A percentile compares a stretch with the other conserved stretches of the same genome.
These are phyloP conservation scores for Purpureocillium takamizusanense DNA, from an alignment of 2,329 filamentous ascomycete genomes.

Conservation along the genomic window DNA sequence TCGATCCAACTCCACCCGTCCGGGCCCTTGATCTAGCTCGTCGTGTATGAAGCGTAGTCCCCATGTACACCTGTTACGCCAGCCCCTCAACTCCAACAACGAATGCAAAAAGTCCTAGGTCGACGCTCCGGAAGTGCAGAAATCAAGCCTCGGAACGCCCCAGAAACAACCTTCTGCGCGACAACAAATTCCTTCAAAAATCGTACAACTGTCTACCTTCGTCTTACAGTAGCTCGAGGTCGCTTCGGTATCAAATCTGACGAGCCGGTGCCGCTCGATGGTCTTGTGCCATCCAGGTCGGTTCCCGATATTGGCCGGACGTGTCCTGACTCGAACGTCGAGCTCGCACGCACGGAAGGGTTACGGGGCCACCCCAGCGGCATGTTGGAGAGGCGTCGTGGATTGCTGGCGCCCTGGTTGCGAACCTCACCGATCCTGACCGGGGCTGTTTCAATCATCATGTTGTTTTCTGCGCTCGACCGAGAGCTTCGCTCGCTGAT, in stretches of 20 bases:
- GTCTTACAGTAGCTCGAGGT: too few relatives aligned
- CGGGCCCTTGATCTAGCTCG: neutral
- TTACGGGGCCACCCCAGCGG: constrained; percentile 28
- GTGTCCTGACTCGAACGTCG: constrained; percentile 4
- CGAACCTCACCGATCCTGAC: constrained; percentile 12
- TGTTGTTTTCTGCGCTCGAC: constrained; percentile 11
- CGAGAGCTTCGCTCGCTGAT: constrained; percentile 12
- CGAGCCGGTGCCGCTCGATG: neutral
- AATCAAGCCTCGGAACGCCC: too few relatives aligned
- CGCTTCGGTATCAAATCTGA: neutral
- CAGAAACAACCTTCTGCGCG: too few relatives aligned
- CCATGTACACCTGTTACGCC: neutral
- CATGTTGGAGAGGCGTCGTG: constrained; percentile 21
- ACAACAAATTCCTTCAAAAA: too few relatives aligned
- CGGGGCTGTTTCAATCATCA: constrained; percentile 5
- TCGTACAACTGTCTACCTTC: too few relatives aligned
- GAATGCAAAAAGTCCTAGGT: too few relatives aligned
- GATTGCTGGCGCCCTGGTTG: constrained; percentile 7
- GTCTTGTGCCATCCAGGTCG: neutral
- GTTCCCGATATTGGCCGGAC: neutral
- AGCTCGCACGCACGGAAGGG: constrained; percentile 15
- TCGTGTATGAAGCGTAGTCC: neutral
- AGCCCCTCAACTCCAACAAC: neutral
- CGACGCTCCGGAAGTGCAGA: too few relatives aligned
- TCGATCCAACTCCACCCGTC: neutral